These are phyloP conservation scores for Paecilomyces sp. DNA, from an alignment of 2,329 filamentous ascomycete species.

Conservation along the genomic window DNA sequence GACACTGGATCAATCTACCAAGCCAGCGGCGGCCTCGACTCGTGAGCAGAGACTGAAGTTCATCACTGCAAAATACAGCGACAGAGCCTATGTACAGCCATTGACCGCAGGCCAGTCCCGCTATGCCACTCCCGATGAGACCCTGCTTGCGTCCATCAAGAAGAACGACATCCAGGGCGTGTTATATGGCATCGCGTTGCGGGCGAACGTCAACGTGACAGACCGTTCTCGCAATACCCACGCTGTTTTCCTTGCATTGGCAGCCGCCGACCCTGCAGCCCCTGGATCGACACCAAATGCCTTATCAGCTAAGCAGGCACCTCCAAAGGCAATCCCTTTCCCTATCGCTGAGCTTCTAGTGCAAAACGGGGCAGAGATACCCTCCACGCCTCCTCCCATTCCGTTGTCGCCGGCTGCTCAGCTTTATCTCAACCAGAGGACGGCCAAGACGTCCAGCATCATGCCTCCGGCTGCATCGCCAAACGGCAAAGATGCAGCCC, in stretches of 20 bases:
- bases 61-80: conserved; percentile 91
- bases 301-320: conserved; percentile 24
- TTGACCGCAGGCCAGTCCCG: conserved; percentile 64
- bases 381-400: conserved; percentile 66
- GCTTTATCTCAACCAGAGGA: conserved; percentile 75
- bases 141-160: conserved; percentile 85
- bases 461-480: conserved; percentile 10
- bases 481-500: conserved; percentile 33
- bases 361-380: conserved; percentile 90
- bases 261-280: conserved; percentile 82
- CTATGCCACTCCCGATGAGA: conserved; percentile 76
- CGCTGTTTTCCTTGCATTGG: conserved; percentile 81
- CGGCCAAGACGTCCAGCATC: conserved; percentile 21
- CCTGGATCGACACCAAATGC: conserved; percentile 45
- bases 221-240: conserved; percentile 86
- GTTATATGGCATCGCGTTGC: conserved; percentile 79
- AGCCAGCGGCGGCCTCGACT: conserved; percentile 69
- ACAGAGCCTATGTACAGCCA: conserved; percentile 72
- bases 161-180: conserved; percentile 92
- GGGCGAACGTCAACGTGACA: conserved; percentile 76
- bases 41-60: conserved; percentile 89
- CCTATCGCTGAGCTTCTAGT: conserved; percentile 83
- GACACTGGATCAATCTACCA: conserved; percentile 63
- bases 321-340: conserved; percentile 57
- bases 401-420: conserved; percentile 75